Evolutionary conservation across 2,329 filamentous ascomycete genomes (phyloP).

Genomic region (Albifimbria verrucaria): DNA sequence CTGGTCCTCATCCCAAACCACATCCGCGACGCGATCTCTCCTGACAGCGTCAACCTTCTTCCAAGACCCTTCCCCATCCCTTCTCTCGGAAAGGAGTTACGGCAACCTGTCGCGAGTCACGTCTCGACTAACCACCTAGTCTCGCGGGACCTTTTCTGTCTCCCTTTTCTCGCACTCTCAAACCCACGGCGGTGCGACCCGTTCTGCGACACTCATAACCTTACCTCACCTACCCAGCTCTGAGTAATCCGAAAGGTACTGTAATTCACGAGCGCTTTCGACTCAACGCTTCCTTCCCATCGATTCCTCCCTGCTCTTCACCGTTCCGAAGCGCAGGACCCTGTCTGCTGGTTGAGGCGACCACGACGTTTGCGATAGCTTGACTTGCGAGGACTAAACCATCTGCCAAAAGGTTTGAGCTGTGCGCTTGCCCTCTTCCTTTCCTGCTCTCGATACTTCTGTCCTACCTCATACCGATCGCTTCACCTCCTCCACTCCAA

Average conservation of each 20-base stretch:
- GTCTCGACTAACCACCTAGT: not conserved
- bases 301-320: not conserved
- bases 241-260: too few relatives aligned
- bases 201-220: too few relatives aligned
- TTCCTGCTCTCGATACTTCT: conserved; percentile 33
- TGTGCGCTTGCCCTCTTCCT: conserved; percentile 34
- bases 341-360: not conserved
- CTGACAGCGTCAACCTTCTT: not conserved
- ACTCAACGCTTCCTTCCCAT: too few relatives aligned
- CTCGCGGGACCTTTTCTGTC: not conserved
- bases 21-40: not conserved
- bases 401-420: conserved; percentile 32
- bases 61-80: not conserved
- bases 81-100: not conserved
- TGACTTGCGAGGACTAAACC: conserved; percentile 5
- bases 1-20: conserved; percentile 3
- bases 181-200: not conserved
- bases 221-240: too few relatives aligned
- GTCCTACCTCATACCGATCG: conserved; percentile 31
- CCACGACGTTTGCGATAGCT: conserved; percentile 14
- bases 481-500: conserved; percentile 29
- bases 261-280: too few relatives aligned
- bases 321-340: not conserved
- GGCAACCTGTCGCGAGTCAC: not conserved
- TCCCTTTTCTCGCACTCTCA: not conserved